Conservation (phyloP, 768 basidiomycete genomes). For the Serendipita sp. region DNA sequence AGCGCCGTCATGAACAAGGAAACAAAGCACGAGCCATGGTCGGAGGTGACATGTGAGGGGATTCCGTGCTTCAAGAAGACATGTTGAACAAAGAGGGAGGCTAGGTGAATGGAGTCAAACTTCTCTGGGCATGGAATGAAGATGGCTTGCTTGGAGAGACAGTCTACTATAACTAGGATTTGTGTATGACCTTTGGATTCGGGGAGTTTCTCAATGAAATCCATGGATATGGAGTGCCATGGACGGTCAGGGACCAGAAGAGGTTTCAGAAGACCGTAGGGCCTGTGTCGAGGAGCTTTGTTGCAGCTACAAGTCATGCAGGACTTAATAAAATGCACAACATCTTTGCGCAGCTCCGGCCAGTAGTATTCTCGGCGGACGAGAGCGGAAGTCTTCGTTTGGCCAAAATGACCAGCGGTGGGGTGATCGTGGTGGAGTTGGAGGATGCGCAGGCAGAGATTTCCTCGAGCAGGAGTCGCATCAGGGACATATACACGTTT, state of each 20-base stretch:
- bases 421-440: constrained; percentile 23
- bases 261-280: constrained; percentile 21
- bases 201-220: constrained; percentile 26
- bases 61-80: constrained; percentile 17
- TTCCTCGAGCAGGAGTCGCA: constrained; percentile 2
- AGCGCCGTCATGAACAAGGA: constrained; percentile 11
- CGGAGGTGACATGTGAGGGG: constrained; percentile 9
- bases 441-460: constrained; percentile 20
- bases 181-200: constrained; percentile 22
- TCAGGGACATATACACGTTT: constrained; percentile 21
- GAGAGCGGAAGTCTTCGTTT: constrained; percentile 19
- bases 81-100: constrained; percentile 23
- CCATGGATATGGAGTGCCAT: constrained; percentile 24
- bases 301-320: constrained; percentile 23
- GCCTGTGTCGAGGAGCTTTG: constrained; percentile 22
- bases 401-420: constrained; percentile 28
- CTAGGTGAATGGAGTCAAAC: constrained; percentile 21
- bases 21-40: constrained; percentile 9
- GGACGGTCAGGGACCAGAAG: constrained; percentile 17
- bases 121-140: constrained; percentile 25
- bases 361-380: constrained; percentile 27
- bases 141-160: constrained; percentile 26
- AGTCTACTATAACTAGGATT: constrained; percentile 26
- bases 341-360: constrained; percentile 19
- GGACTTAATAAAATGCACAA: constrained; percentile 21